phyloP scores from a whole-genome alignment of 139 green algal species.

The Eudorina sp. region DNA sequence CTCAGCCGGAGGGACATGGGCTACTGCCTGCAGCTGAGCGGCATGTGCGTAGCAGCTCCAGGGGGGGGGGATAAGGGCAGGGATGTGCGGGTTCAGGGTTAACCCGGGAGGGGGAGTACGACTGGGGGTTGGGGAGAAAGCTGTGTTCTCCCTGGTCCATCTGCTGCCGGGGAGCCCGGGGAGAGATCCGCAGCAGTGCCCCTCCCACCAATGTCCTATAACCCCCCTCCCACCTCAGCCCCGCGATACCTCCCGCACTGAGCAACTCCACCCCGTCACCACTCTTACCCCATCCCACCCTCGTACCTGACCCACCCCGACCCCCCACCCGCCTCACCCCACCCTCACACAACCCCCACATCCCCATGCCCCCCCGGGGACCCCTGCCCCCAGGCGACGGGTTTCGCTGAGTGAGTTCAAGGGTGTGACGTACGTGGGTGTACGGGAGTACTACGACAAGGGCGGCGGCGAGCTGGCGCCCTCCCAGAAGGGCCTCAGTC shows the following conservation, averaged over 20 bases:
- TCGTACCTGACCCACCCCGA: neutral
- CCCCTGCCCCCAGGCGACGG: slow-evolving; percentile 25
- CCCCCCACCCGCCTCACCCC: too few relatives aligned
- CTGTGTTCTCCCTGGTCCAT: neutral
- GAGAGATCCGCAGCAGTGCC: too few relatives aligned
- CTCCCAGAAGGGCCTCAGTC: slow-evolving; percentile 73
- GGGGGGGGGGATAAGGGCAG: neutral
- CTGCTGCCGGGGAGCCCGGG: too few relatives aligned
- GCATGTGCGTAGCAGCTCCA: slow-evolving; percentile 45
- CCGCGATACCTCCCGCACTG: too few relatives aligned
- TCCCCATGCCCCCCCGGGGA: neutral
- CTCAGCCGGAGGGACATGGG: neutral
- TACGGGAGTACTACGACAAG: slow-evolving; percentile 80
- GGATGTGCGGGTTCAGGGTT: neutral
- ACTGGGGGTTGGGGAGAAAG: neutral
- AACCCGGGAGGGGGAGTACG: too few relatives aligned
- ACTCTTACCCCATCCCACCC: neutral
- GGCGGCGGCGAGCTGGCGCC: slow-evolving; percentile 61
- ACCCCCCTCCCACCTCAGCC: neutral
- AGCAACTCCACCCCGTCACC: too few relatives aligned
- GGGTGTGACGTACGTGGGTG: slow-evolving; percentile 55
- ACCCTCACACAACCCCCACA: neutral
- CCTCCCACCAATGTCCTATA: too few relatives aligned
- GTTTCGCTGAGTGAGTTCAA: slow-evolving; percentile 69
- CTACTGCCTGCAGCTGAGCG: slow-evolving; percentile 53